phyloP scores from a whole-genome alignment of 2,329 filamentous ascomycete genomes.

The Corinectria fuckeliana region DNA sequence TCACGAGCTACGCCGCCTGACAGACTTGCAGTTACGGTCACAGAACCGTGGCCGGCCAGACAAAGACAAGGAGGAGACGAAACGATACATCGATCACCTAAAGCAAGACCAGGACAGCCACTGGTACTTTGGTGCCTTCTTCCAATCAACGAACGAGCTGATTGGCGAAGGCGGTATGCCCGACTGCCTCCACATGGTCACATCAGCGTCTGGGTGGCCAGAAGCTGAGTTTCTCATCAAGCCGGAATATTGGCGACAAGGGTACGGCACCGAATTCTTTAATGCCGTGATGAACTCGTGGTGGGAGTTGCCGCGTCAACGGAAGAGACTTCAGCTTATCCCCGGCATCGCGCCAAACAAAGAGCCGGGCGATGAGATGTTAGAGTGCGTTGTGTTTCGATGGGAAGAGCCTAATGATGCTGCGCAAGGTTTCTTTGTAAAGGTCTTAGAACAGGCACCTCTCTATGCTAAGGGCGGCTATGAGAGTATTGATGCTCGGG shows the following conservation, averaged over 20 bases:
- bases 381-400: slow-evolving; percentile 20
- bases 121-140: slow-evolving; percentile 28
- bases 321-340: slow-evolving; percentile 19
- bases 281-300: slow-evolving; percentile 24
- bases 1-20: slow-evolving; percentile 16
- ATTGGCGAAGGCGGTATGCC: slow-evolving; percentile 27
- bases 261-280: slow-evolving; percentile 25
- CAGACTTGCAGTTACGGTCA: slow-evolving; percentile 14
- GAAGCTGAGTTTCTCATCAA: slow-evolving; percentile 29
- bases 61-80: slow-evolving; percentile 24
- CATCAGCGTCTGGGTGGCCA: slow-evolving; percentile 25
- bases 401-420: slow-evolving; percentile 25
- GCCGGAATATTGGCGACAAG: slow-evolving; percentile 22
- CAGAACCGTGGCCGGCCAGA: slow-evolving; percentile 20
- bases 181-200: slow-evolving; percentile 20
- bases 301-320: slow-evolving; percentile 26
- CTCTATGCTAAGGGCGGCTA: slow-evolving; percentile 16
- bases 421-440: slow-evolving; percentile 21
- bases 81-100: slow-evolving; percentile 12
- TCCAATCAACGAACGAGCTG: slow-evolving; percentile 23
- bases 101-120: slow-evolving; percentile 19
- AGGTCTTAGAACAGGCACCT: slow-evolving; percentile 21
- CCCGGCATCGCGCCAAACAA: slow-evolving; percentile 6
- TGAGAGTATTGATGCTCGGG: slow-evolving; percentile 23
- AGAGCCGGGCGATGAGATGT: slow-evolving; percentile 22